Conservation (phyloP, 73 alveolate genomes). For the Paraurostyla sp. region DNA sequence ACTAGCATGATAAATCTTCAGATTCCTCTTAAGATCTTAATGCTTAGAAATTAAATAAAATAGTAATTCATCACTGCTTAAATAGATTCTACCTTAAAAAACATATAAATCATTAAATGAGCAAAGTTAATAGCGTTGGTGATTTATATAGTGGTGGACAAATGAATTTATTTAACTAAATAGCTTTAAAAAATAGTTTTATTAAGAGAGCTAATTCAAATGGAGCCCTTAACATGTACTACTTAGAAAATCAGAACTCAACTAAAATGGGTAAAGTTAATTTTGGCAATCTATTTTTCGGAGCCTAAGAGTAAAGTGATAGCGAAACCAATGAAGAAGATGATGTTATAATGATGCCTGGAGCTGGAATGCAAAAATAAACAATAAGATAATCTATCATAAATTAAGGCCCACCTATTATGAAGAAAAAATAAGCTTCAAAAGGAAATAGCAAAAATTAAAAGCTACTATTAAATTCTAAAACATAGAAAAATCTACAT, state of each 20-base stretch:
- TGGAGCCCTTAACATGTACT: not conserved
- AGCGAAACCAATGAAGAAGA: not conserved
- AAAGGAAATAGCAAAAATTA: not conserved
- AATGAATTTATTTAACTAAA: not conserved
- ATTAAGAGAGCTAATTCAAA: constrained; percentile 34
- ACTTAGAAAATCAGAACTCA: not conserved
- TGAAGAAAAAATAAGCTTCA: not conserved
- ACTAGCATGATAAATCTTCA: too few relatives aligned
- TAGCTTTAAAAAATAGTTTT: not conserved
- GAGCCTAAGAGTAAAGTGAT: not conserved
- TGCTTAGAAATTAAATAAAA: not conserved
- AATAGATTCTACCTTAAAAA: not conserved
- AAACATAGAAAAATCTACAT: constrained; percentile 6
- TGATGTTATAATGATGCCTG: not conserved
- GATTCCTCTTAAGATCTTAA: too few relatives aligned
- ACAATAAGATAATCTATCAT: not conserved
- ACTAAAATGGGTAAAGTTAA: not conserved
- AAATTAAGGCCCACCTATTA: too few relatives aligned
- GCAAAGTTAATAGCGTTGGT: too few relatives aligned
- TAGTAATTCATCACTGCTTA: not conserved
- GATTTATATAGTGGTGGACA: too few relatives aligned
- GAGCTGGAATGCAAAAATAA: not conserved
- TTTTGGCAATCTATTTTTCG: not conserved
- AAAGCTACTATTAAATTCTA: not conserved
- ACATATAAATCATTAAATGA: too few relatives aligned